Base-by-base conservation (phyloP, 1,139 yeast species). In the Pichia sp. region DNA sequence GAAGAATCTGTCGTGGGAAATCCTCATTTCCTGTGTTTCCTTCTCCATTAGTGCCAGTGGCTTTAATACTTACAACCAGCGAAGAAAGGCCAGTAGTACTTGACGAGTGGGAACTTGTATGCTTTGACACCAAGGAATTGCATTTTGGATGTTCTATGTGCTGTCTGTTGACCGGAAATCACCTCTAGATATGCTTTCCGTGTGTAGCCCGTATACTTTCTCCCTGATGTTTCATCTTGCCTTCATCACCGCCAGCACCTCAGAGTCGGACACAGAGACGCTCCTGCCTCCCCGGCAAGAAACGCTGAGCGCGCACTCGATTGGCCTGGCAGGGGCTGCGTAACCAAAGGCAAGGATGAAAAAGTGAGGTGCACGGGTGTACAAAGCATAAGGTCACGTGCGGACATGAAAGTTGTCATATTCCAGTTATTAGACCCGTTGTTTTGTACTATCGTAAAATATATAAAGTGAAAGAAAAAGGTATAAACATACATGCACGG, bases 21-120 rank as follows among this genome's bases (percentile, higher is more conserved):
- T n/a, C n/a, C n/a, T n/a, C n/a, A n/a, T n/a, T n/a, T 25, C 28
- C 39, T 34, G 19, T 34, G 13, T n/a, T 34, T 39, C 16, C 12
- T 36, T 16, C 19, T 36, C 4, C 8, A 19, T 18, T 19, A 37
- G 7, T 4, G 16, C 10, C 16, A 3, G 19, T 12, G 10, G n/a
- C 7, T 25, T 25, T 9, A 25, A 39, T 52, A 69, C 74, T 53
- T 68, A 71, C 84, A 82, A 62, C 85, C 85, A 61, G 74, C 75
- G 63, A 81, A 79, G 69, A 82, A 79, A 62, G 87, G 87, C 86
- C 87, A 82, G 75, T 76, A 79, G 65, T 79, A 80, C 72, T 80
- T 82, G 66, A 80, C 63, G 48, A 67, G 53, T 54, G 70, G 68
- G 59, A 64, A 66, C 46, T 58, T 61, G 67, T 66, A 66, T 54